Evolutionary conservation across 441 rosid species (phyloP).

Genomic region (Manihot esculenta): DNA sequence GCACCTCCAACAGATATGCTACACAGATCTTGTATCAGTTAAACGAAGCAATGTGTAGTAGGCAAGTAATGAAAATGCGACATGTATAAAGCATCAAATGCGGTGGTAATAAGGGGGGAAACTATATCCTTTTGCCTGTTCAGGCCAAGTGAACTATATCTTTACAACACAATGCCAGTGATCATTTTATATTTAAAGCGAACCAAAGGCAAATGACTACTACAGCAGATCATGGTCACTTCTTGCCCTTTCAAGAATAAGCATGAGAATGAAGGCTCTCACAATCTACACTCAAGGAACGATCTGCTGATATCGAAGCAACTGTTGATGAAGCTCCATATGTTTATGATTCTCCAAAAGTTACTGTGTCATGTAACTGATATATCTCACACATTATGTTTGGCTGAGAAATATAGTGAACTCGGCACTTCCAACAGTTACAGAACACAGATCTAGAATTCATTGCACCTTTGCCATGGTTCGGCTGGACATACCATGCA

Average conservation of each 20-base stretch:
- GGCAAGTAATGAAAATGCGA: too few species aligned
- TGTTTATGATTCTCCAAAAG: neutral
- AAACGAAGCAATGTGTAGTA: too few species aligned
- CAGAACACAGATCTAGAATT: conserved; percentile 18
- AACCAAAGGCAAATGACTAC: neutral
- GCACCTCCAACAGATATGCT: too few species aligned
- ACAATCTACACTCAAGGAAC: too few species aligned
- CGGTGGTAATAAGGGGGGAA: too few species aligned
- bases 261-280: neutral
- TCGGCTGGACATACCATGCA: conserved; percentile 77
- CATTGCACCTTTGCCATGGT: conserved; percentile 43
- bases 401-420: neutral
- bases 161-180: too few species aligned
- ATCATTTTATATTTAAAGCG: too few species aligned
- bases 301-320: neutral
- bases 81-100: too few species aligned
- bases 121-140: too few species aligned
- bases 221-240: neutral
- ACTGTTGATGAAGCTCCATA: neutral
- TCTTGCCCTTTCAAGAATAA: conserved; percentile 1
- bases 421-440: neutral
- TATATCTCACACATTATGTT: neutral
- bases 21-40: too few species aligned
- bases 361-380: neutral
- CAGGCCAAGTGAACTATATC: too few species aligned